Conservation (phyloP, 768 basidiomycete genomes). For the button mushroom (Agaricus bisporus) region DNA sequence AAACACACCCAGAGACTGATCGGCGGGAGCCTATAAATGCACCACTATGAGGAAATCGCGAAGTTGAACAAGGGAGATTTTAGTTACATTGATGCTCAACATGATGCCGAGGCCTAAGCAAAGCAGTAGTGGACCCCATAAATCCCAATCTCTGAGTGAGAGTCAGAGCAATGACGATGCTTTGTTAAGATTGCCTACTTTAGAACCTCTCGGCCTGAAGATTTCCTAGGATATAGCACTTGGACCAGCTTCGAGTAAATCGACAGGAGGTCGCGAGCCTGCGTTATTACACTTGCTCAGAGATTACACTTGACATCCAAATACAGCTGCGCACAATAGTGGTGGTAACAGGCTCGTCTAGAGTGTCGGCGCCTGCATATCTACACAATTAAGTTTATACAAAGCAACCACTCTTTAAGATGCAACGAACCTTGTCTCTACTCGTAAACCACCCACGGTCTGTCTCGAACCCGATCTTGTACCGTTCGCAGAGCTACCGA, state of each 20-base stretch:
- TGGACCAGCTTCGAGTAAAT: constrained; percentile 92
- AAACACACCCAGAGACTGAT: constrained; percentile 84
- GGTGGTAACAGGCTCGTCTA: constrained; percentile 85
- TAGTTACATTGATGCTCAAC: constrained; percentile 74
- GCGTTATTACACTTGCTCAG: background rate
- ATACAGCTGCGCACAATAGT: constrained; percentile 64
- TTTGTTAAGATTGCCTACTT: constrained; percentile 30
- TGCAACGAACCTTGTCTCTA: constrained; percentile 73
- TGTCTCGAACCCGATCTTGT: constrained; percentile 42
- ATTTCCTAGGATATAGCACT: constrained; percentile 82
- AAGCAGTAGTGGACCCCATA: constrained; percentile 92
- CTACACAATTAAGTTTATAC: constrained; percentile 25
- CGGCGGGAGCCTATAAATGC: constrained; percentile 63
- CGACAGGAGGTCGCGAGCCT: constrained; percentile 86
- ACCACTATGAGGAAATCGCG: background rate
- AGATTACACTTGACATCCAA: background rate
- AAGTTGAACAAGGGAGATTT: background rate
- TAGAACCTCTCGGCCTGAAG: constrained; percentile 73
- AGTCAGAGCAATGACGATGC: background rate
- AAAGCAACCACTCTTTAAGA: background rate
- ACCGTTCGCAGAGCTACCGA: constrained; percentile 43
- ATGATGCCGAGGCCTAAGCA: constrained; percentile 77
- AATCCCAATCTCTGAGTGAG: constrained; percentile 87
- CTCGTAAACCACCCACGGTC: constrained; percentile 77
- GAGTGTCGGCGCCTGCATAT: constrained; percentile 78